Conservation (phyloP, 2,329 filamentous ascomycete genomes). For the Aspergillus fumigatiaffinis region DNA sequence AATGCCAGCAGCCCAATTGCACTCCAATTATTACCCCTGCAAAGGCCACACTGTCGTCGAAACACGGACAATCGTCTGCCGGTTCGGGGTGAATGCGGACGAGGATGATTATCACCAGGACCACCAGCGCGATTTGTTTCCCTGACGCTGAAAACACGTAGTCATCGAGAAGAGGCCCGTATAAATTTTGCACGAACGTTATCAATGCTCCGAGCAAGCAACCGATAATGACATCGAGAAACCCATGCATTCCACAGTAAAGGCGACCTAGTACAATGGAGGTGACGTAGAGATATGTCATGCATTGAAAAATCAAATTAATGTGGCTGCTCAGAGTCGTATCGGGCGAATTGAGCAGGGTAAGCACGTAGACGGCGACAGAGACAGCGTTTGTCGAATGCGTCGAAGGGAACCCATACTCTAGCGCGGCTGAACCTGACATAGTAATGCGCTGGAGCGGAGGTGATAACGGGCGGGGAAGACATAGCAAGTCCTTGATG, state of each 20-base stretch:
- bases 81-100: slow-evolving; percentile 92
- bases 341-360: slow-evolving; percentile 64
- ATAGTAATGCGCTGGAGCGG: slow-evolving; percentile 93
- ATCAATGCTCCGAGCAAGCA: slow-evolving; percentile 69
- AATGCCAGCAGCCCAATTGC: slow-evolving; percentile 80
- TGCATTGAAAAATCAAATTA: slow-evolving; percentile 59
- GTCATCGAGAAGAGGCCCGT: slow-evolving; percentile 59
- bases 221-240: slow-evolving; percentile 83
- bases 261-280: slow-evolving; percentile 89
- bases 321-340: slow-evolving; percentile 57
- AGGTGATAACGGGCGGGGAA: slow-evolving; percentile 86
- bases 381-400: slow-evolving; percentile 97
- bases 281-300: slow-evolving; percentile 78
- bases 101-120: slow-evolving; percentile 65
- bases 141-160: slow-evolving; percentile 66
- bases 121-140: slow-evolving; percentile 60
- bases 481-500: slow-evolving; percentile 87
- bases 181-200: slow-evolving; percentile 52
- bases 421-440: slow-evolving; percentile 90
- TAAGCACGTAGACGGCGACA: slow-evolving; percentile 78
- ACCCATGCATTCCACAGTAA: slow-evolving; percentile 99
- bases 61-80: slow-evolving; percentile 94
- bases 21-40: slow-evolving; percentile 83
- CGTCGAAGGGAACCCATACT: slow-evolving; percentile 96
- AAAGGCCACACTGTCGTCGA: slow-evolving; percentile 93